phyloP scores from a whole-genome alignment of 2,329 filamentous ascomycete species.

The Beauveria sp. region DNA sequence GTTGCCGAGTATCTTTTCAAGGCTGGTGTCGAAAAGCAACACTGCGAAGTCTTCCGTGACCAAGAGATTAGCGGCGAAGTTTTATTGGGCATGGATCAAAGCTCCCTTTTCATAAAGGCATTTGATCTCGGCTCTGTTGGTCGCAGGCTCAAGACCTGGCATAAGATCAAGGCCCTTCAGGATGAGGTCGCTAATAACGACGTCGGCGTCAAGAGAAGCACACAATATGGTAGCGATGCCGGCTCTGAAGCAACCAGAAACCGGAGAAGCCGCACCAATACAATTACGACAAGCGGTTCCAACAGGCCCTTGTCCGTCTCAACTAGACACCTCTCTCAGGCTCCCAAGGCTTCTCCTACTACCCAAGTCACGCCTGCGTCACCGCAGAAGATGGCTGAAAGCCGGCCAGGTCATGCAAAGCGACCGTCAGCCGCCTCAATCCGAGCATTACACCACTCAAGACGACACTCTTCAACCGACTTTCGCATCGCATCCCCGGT shows the following conservation, averaged over 20 bases:
- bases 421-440: constrained; percentile 75
- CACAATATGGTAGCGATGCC: constrained; percentile 51
- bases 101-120: constrained; percentile 89
- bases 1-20: constrained; percentile 87
- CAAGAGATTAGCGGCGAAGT: constrained; percentile 96
- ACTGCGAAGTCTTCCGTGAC: constrained; percentile 90
- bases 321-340: constrained; percentile 44
- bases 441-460: constrained; percentile 73
- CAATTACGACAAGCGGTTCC: constrained; percentile 41
- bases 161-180: constrained; percentile 88
- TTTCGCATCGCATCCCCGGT: constrained; percentile 39
- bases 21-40: constrained; percentile 74
- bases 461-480: constrained; percentile 83
- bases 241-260: constrained; percentile 47
- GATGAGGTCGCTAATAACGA: constrained; percentile 64
- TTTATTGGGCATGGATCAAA: constrained; percentile 88
- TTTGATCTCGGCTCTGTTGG: constrained; percentile 91
- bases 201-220: constrained; percentile 40
- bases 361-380: constrained; percentile 32
- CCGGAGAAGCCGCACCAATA: constrained; percentile 49
- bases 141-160: constrained; percentile 85
- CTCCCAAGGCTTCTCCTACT: constrained; percentile 40
- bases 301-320: constrained; percentile 41
- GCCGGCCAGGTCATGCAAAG: constrained; percentile 42
- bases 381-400: constrained; percentile 34